phyloP scores from a whole-genome alignment of 805 yeast species.

The Candida maesae region DNA sequence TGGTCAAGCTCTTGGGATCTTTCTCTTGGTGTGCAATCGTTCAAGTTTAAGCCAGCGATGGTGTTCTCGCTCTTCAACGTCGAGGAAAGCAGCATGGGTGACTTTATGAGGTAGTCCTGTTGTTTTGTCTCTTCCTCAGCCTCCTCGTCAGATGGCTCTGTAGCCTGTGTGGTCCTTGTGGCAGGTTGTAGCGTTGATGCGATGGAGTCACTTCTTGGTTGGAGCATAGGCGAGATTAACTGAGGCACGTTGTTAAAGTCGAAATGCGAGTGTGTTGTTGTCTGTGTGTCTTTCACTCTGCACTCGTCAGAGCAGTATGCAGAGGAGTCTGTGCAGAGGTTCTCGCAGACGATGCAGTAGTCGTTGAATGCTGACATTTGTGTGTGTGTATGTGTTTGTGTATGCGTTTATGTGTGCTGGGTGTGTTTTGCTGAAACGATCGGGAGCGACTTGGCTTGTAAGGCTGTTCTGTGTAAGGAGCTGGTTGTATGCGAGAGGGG shows the following conservation, averaged over 20 bases:
- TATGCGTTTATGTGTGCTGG: too few relatives aligned
- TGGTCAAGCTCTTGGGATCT: constrained; percentile 12
- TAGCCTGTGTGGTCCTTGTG: constrained; percentile 5
- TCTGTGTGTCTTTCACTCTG: constrained; percentile 28
- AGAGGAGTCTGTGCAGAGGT: constrained; percentile 38
- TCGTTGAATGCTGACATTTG: constrained; percentile 42
- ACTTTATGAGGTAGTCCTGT: constrained; percentile 27
- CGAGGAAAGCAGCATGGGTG: constrained; percentile 26
- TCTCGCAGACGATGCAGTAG: constrained; percentile 57
- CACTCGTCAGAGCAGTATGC: constrained; percentile 47
- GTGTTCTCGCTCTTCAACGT: constrained; percentile 22
- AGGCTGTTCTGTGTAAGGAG: too few relatives aligned
- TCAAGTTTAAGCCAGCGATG: constrained; percentile 25
- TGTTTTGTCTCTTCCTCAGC: constrained; percentile 13
- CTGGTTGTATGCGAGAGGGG: too few relatives aligned
- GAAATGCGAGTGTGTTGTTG: constrained; percentile 28
- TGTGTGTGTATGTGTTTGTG: too few relatives aligned
- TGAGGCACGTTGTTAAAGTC: constrained; percentile 27
- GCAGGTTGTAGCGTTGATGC: constrained; percentile 15
- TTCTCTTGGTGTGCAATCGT: constrained; percentile 22
- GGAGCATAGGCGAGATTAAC: constrained; percentile 28
- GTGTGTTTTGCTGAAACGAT: too few relatives aligned
- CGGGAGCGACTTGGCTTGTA: neutral
- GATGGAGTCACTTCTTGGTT: constrained; percentile 27
- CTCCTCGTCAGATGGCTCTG: constrained; percentile 17